phyloP scores from a whole-genome alignment of 2,329 filamentous ascomycete species.

The Aureobasidium namibiae region DNA sequence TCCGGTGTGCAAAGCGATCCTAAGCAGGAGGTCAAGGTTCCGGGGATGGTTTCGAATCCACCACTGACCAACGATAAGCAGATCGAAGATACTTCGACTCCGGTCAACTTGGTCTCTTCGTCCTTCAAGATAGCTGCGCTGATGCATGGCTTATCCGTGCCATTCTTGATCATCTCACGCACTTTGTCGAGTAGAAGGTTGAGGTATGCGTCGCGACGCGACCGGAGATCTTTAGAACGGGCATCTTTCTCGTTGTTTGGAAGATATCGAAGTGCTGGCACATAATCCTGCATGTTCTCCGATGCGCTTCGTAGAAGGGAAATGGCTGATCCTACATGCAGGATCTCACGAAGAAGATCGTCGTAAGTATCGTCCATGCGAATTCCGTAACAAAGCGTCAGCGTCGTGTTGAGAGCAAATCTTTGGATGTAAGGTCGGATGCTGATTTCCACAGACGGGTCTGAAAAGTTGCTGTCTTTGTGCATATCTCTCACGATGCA shows the following conservation, averaged over 20 bases:
- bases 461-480: constrained; percentile 31
- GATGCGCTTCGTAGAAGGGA: constrained; percentile 42
- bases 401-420: constrained; percentile 46
- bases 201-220: constrained; percentile 42
- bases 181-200: constrained; percentile 43
- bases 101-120: constrained; percentile 44
- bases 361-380: constrained; percentile 49
- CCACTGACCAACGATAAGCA: constrained; percentile 46
- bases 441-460: constrained; percentile 36
- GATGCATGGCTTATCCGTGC: constrained; percentile 48
- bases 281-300: constrained; percentile 48
- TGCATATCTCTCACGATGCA: constrained; percentile 43
- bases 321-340: constrained; percentile 46
- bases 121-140: constrained; percentile 47
- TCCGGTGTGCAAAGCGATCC: constrained; percentile 41
- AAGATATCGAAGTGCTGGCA: constrained; percentile 42
- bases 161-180: constrained; percentile 42
- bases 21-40: constrained; percentile 44
- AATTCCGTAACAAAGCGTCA: constrained; percentile 48
- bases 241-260: constrained; percentile 46
- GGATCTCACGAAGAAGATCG: constrained; percentile 43
- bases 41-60: constrained; percentile 48
- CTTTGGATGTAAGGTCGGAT: constrained; percentile 45
- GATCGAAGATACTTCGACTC: constrained; percentile 46
- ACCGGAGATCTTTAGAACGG: constrained; percentile 39